Percentiles rank a stretch among this genome's conserved stretches.
These are phyloP conservation scores for Guadua angustifolia DNA, from an alignment of 176 grass and related monocot species.

Conservation along the genomic window DNA sequence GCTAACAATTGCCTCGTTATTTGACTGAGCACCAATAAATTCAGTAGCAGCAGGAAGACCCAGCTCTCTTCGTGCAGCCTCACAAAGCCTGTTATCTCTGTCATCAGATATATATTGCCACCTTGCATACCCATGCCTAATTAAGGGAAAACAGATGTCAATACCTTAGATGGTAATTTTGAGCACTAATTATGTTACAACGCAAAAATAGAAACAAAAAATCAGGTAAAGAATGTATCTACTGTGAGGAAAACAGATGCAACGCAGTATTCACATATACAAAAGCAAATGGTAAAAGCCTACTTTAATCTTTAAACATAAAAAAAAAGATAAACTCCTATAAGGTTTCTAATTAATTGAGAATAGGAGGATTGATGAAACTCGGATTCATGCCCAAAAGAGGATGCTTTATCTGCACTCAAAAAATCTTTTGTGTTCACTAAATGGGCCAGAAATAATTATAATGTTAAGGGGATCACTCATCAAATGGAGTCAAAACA, in stretches of 20 bases:
- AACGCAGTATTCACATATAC: slow-evolving; percentile 13
- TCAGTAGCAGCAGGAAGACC: slow-evolving; percentile 68
- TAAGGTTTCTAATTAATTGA: background rate
- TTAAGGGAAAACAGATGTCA: slow-evolving; percentile 33
- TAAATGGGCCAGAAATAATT: background rate
- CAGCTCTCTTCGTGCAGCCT: slow-evolving; percentile 76
- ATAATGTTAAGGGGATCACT: background rate
- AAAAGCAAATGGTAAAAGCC: slow-evolving; percentile 4
- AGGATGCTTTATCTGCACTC: background rate
- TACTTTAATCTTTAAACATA: slow-evolving; percentile 30
- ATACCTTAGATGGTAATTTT: slow-evolving; percentile 31
- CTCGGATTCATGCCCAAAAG: background rate
- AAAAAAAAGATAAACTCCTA: background rate
- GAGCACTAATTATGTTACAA: background rate
- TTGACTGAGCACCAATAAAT: slow-evolving; percentile 55
- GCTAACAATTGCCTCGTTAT: slow-evolving; percentile 65
- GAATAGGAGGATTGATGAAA: background rate
- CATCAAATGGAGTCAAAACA: slow-evolving; percentile 8
- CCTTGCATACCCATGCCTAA: slow-evolving; percentile 96
- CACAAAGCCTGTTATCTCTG: slow-evolving; percentile 70
- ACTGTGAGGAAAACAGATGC: background rate
- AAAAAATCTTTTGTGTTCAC: background rate
- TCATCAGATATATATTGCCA: slow-evolving; percentile 97
- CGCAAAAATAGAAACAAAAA: background rate
- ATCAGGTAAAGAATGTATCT: slow-evolving; percentile 16